These are phyloP conservation scores for Cruciata laevipes DNA, from an alignment of 257 asterid species.

Conservation along the genomic window DNA sequence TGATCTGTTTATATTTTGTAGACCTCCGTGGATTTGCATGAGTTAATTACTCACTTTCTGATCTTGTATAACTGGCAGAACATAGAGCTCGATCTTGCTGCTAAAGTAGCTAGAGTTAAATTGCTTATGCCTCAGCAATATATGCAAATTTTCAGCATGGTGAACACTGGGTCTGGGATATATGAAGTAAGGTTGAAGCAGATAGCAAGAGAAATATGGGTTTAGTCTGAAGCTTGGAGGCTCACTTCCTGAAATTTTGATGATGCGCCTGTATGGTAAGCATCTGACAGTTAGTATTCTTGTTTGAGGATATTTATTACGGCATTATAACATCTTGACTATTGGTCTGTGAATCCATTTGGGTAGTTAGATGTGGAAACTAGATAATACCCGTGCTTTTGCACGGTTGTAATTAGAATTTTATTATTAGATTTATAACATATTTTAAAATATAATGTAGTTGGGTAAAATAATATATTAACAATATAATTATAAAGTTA, in stretches of 20 bases:
- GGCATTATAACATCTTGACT: background rate
- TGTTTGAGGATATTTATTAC: background rate
- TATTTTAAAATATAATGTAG: no score
- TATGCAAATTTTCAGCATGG: background rate
- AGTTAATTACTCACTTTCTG: background rate
- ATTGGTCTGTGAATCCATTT: constrained; percentile 3
- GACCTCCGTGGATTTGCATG: background rate
- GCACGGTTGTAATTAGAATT: no score
- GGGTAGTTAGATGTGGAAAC: background rate
- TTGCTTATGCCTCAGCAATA: background rate
- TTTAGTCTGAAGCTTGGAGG: background rate
- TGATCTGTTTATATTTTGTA: background rate
- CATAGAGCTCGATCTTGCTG: background rate
- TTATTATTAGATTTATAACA: no score
- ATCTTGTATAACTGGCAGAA: background rate
- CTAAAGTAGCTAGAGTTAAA: background rate
- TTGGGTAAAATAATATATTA: no score
- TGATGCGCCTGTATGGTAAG: background rate
- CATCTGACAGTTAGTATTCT: background rate
- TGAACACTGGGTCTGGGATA: background rate
- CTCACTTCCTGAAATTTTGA: background rate
- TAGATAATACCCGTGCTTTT: no score
- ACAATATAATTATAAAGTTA: no score
- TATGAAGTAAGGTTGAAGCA: background rate
- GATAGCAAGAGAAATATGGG: background rate